A percentile compares a stretch with the other conserved stretches of the same genome.
phyloP scores from a whole-genome alignment of 345 rosid species.

The Syzygium jambos region DNA sequence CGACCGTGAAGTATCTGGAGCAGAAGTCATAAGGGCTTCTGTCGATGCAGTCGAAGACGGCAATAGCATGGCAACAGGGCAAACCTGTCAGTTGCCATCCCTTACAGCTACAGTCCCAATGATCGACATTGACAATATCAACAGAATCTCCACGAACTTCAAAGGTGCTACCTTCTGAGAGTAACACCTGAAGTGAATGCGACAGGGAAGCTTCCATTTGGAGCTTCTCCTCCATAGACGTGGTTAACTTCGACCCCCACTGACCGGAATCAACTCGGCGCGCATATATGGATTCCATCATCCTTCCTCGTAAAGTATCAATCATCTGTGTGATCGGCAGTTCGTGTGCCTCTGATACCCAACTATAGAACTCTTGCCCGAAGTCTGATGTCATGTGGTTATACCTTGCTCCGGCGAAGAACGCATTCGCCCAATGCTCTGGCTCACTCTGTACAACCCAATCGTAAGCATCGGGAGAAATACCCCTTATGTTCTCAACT shows the following conservation, averaged over 20 bases:
- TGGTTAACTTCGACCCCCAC: constrained; percentile 68
- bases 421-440: constrained; percentile 80
- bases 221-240: constrained; percentile 69
- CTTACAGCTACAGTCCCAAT: constrained; percentile 79
- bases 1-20: constrained; percentile 52
- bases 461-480: constrained; percentile 71
- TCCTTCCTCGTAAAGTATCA: constrained; percentile 66
- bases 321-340: constrained; percentile 88
- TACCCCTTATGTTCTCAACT: constrained; percentile 54
- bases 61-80: constrained; percentile 85
- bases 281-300: constrained; percentile 73
- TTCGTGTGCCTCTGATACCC: constrained; percentile 88
- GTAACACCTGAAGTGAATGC: constrained; percentile 41
- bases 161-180: constrained; percentile 36
- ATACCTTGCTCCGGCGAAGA: constrained; percentile 74
- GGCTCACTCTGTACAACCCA: constrained; percentile 90
- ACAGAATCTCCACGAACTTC: constrained; percentile 66
- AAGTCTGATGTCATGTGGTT: constrained; percentile 63
- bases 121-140: constrained; percentile 49
- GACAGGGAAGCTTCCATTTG: constrained; percentile 45
- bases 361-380: constrained; percentile 71
- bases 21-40: constrained; percentile 75
- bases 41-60: constrained; percentile 45
- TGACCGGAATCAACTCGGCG: constrained; percentile 58
- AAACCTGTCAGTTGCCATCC: constrained; percentile 64